phyloP scores from a whole-genome alignment of 176 grass and related monocot genomes.

The Leersia perrieri region DNA sequence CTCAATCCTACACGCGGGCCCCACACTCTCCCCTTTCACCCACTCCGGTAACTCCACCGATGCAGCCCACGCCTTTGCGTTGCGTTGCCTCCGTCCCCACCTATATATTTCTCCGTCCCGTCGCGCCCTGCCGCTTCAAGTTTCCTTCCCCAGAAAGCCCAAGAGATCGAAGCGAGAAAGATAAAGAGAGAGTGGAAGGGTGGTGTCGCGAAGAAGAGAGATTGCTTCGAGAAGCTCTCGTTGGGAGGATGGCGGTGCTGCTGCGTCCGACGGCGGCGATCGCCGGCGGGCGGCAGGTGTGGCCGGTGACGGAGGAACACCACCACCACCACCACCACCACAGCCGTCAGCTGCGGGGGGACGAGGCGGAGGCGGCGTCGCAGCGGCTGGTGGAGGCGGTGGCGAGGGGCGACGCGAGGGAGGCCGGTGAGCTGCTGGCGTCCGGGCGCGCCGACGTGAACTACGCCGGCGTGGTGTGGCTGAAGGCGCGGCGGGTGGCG shows the following conservation, averaged over 20 bases:
- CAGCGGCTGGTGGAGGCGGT: constrained; percentile 86
- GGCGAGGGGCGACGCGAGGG: constrained; percentile 50
- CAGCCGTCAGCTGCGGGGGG: background rate
- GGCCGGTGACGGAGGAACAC: constrained; percentile 58
- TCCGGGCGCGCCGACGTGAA: constrained; percentile 73
- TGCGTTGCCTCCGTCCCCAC: too few species aligned
- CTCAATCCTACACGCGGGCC: background rate
- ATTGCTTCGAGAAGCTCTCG: background rate
- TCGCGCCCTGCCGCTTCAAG: constrained; percentile 70
- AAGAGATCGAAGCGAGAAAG: constrained; percentile 2
- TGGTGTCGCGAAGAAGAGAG: background rate
- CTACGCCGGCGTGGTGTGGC: constrained; percentile 88
- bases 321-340: too few species aligned
- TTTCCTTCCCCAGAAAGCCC: constrained; percentile 22
- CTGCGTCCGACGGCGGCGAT: constrained; percentile 57
- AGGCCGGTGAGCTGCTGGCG: constrained; percentile 55
- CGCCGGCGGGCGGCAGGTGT: constrained; percentile 68
- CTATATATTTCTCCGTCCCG: constrained; percentile 55
- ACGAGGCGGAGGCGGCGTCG: constrained; percentile 51
- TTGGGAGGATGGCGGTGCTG: constrained; percentile 68
- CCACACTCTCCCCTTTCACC: background rate
- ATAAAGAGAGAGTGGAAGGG: background rate
- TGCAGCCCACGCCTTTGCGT: too few species aligned
- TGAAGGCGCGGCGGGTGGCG: constrained; percentile 48
- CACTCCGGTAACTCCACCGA: constrained; percentile 45